A percentile compares a stretch with the other conserved stretches of the same genome.
phyloP scores from a whole-genome alignment of 1,284 basidiomycete species.

The Singerocomus rubriflavus region DNA sequence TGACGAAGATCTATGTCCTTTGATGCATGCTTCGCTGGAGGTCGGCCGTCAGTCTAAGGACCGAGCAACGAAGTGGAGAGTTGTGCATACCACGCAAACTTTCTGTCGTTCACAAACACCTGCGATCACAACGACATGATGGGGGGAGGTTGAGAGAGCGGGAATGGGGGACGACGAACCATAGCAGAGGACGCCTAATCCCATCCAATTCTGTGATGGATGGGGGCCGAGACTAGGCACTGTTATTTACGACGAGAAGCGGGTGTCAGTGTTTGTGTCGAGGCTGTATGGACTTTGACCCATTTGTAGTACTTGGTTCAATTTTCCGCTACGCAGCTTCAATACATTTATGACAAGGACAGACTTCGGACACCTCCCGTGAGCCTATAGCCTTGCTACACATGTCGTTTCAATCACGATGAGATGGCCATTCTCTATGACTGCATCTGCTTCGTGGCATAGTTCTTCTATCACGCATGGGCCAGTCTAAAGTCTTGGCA shows the following conservation, averaged over 20 bases:
- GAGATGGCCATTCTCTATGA: too few species aligned
- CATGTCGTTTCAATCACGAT: too few species aligned
- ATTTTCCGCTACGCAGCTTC: too few species aligned
- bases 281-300: background rate
- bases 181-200: slow-evolving; percentile 11
- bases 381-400: too few species aligned
- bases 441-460: too few species aligned
- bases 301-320: too few species aligned
- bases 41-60: slow-evolving; percentile 4
- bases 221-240: background rate
- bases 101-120: slow-evolving; percentile 79
- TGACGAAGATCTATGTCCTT: slow-evolving; percentile 82
- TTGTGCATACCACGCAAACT: slow-evolving; percentile 69
- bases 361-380: background rate
- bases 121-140: slow-evolving; percentile 22
- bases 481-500: too few species aligned
- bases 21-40: slow-evolving; percentile 80
- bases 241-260: slow-evolving; percentile 8
- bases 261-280: background rate
- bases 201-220: slow-evolving; percentile 14
- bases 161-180: slow-evolving; percentile 17
- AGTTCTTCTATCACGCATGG: too few species aligned
- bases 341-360: too few species aligned
- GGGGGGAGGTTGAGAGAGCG: background rate
- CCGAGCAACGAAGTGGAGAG: background rate